A percentile compares a stretch with the other conserved stretches of the same genome.
These are phyloP conservation scores for Tuber borchii DNA, from an alignment of 495 filamentous ascomycete genomes.

Conservation along the genomic window DNA sequence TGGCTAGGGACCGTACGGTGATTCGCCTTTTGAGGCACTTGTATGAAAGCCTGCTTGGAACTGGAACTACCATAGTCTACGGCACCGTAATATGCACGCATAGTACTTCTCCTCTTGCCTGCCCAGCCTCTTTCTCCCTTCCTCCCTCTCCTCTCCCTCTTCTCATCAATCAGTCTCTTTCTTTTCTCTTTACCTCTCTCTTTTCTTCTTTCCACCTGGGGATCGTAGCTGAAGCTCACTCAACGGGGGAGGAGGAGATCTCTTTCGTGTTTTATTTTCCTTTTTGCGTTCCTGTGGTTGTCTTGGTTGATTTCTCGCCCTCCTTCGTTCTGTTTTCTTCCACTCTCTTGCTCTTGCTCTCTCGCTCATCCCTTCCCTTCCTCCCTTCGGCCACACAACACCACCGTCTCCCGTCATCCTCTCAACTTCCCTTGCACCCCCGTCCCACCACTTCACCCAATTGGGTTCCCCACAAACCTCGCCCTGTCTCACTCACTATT, in stretches of 20 bases:
- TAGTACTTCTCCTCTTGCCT: slow-evolving; percentile 16
- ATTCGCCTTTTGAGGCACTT: not conserved
- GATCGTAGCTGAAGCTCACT: not conserved
- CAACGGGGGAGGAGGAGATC: not conserved
- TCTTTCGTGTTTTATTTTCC: slow-evolving; percentile 20
- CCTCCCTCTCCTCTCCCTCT: slow-evolving; percentile 8
- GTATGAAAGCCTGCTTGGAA: not conserved
- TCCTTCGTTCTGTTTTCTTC: slow-evolving; percentile 3
- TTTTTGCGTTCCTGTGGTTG: slow-evolving; percentile 15
- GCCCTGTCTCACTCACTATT: slow-evolving; percentile 19
- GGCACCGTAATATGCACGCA: not conserved
- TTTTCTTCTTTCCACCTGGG: slow-evolving; percentile 19
- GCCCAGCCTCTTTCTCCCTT: slow-evolving; percentile 8
- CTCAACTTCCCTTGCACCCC: slow-evolving; percentile 34
- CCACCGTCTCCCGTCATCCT: slow-evolving; percentile 25
- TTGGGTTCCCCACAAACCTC: slow-evolving; percentile 32
- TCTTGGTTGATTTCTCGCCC: not conserved
- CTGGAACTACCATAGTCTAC: not conserved
- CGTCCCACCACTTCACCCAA: slow-evolving; percentile 32
- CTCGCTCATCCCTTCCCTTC: slow-evolving; percentile 33
- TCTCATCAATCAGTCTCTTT: slow-evolving; percentile 22
- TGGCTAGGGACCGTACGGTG: not conserved
- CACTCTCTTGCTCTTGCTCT: slow-evolving; percentile 29
- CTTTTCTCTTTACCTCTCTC: slow-evolving; percentile 29
- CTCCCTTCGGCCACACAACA: slow-evolving; percentile 17